Conservation (phyloP, 2,329 filamentous ascomycete species). For the Aureobasidium sp. region DNA sequence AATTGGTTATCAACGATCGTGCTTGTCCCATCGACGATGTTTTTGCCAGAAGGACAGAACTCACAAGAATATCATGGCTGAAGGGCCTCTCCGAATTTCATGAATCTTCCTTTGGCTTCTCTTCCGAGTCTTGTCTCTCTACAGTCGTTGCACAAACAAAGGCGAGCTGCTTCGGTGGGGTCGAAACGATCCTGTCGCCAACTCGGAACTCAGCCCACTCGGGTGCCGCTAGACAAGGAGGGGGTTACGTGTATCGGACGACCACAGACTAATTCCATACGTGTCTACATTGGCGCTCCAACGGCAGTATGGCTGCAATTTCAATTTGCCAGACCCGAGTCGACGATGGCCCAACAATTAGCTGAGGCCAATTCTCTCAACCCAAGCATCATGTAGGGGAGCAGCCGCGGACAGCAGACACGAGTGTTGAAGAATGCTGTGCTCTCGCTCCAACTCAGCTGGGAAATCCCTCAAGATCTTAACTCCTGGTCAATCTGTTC, state of each 20-base stretch:
- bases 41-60: background rate
- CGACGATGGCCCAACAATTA: background rate
- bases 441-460: background rate
- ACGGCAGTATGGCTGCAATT: conserved; percentile 4
- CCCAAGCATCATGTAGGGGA: background rate
- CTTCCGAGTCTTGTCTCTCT: background rate
- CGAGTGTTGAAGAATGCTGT: background rate
- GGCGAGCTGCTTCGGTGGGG: background rate
- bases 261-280: background rate
- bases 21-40: conserved; percentile 10
- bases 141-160: background rate
- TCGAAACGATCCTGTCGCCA: background rate
- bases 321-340: background rate
- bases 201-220: conserved; percentile 7
- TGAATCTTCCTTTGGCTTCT: background rate
- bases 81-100: background rate
- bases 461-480: background rate
- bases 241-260: background rate
- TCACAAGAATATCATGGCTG: background rate
- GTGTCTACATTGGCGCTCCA: conserved; percentile 9
- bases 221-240: conserved; percentile 10
- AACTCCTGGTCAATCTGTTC: background rate
- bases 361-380: background rate
- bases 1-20: conserved; percentile 9
- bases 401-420: background rate